These are phyloP conservation scores for Boletellus emodensis DNA, from an alignment of 768 basidiomycete genomes.

Conservation along the genomic window DNA sequence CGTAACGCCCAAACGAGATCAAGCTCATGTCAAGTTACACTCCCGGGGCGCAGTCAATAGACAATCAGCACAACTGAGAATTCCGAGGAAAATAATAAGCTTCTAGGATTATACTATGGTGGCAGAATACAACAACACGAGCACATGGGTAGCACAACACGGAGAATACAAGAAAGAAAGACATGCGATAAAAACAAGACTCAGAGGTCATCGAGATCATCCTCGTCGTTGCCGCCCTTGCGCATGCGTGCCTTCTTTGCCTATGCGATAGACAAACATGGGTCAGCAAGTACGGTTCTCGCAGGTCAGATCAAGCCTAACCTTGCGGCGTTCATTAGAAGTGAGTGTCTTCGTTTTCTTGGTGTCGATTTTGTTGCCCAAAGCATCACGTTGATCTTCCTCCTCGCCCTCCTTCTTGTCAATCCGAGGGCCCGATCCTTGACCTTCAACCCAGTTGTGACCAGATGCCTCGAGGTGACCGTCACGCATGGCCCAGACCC, in stretches of 20 bases:
- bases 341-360: constrained; percentile 88
- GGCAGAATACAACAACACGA: constrained; percentile 18
- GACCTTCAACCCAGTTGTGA: constrained; percentile 99
- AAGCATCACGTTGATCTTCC: constrained; percentile 89
- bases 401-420: constrained; percentile 93
- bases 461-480: constrained; percentile 95
- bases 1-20: no score
- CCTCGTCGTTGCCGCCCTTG: constrained; percentile 77
- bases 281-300: constrained; percentile 10
- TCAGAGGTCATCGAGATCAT: constrained; percentile 60
- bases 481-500: constrained; percentile 99
- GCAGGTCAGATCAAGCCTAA: constrained; percentile 22
- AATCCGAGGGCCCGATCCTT: constrained; percentile 91
- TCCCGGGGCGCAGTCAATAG: no score
- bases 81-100: no score
- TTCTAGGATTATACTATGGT: constrained; percentile 15
- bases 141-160: constrained; percentile 11
- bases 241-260: constrained; percentile 95
- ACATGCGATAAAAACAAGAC: constrained; percentile 7
- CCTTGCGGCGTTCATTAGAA: constrained; percentile 79
- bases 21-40: no score
- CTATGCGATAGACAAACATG: constrained; percentile 14
- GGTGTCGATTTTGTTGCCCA: constrained; percentile 93
- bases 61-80: no score
- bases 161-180: constrained; percentile 11